Evolutionary conservation across 2,329 filamentous ascomycete species (phyloP), one percentile per base, ranked within the genome.

Genomic region (Didymosphaeria variabile): DNA sequence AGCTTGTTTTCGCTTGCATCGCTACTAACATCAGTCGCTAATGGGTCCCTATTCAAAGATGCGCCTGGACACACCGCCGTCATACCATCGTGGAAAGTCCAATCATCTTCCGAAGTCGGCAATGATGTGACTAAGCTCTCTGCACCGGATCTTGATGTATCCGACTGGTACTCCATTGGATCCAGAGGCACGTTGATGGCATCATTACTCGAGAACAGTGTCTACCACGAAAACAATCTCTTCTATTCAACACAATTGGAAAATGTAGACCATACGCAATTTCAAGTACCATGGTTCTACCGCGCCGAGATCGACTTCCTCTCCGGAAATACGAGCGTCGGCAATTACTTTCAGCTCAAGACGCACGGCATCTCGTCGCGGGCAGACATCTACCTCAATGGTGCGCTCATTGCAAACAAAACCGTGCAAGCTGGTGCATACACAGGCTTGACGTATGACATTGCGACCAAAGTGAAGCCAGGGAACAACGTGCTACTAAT

Each of bases 361-460:
- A 89, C 86, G 0, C 80, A 89, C 61, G 87, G 87, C 5, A 87
- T 90, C 64, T 85, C 83, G 0, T 88, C 87, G 0, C 82, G 82
- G 34, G 88, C 85, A 1, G 87, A 89, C 64, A 82, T 90, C 6
- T 88, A 81, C 60, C 62, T 90, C 52, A 90, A 90, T 59, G 86
- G 87, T 13, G 73, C 78, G 32, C 75, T 82, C 59, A 72, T 90
- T 17, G 86, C 81, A 1, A 79, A 80, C 31, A 84, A 80, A 5
- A 66, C 77, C 0, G 64, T 76, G 7, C 87, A 89, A 65, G 79
- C 80, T 9, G 88, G 88, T 1, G 80, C 87, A 0, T 90, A 88
- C 54, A 84, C 75, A 0, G 88, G 88, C 0, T 80, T 83, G 38
- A 78, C 75, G 1, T 88, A 86, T 67, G 85, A 89, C 23, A 76